Evolutionary conservation across 2,329 filamentous ascomycete species (phyloP).

Genomic region (Simplicillium sp.): DNA sequence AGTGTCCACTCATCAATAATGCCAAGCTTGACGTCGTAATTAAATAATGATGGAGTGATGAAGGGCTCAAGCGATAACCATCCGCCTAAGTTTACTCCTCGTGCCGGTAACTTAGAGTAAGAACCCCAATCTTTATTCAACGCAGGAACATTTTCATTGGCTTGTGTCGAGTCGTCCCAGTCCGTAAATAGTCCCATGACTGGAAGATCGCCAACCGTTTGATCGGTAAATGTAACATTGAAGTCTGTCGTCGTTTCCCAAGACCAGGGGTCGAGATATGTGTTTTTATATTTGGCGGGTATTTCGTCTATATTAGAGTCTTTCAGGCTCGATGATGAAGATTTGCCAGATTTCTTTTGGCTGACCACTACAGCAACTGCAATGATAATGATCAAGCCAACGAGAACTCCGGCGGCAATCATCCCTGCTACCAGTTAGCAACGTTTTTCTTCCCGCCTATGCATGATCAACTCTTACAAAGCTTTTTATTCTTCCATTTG

Average conservation of each 20-base stretch:
- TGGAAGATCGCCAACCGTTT: conserved; percentile 76
- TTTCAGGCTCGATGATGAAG: conserved; percentile 30
- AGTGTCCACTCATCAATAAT: conserved; percentile 88
- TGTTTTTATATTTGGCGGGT: conserved; percentile 59
- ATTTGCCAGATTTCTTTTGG: conserved; percentile 41
- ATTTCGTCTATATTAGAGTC: conserved; percentile 46
- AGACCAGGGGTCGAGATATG: conserved; percentile 77
- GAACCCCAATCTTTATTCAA: conserved; percentile 66
- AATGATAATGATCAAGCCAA: conserved; percentile 58
- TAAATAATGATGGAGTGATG: conserved; percentile 87
- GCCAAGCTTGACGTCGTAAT: conserved; percentile 49
- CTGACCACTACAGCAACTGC: conserved; percentile 53
- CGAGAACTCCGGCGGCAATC: conserved; percentile 39
- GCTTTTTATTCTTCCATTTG: conserved; percentile 48
- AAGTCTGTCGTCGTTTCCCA: conserved; percentile 89
- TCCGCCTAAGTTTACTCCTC: conserved; percentile 86
- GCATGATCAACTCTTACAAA: conserved; percentile 41
- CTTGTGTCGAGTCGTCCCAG: conserved; percentile 74
- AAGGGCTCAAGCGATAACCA: conserved; percentile 94
- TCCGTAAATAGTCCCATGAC: conserved; percentile 79
- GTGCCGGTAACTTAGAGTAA: conserved; percentile 70
- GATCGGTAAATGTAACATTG: conserved; percentile 86
- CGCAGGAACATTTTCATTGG: conserved; percentile 73
- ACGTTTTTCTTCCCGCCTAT: too few species aligned
- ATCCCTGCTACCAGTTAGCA: conserved; percentile 36